Evolutionary conservation across 148 eudicot species (phyloP).

Genomic region (Heliosperma pusillum): DNA sequence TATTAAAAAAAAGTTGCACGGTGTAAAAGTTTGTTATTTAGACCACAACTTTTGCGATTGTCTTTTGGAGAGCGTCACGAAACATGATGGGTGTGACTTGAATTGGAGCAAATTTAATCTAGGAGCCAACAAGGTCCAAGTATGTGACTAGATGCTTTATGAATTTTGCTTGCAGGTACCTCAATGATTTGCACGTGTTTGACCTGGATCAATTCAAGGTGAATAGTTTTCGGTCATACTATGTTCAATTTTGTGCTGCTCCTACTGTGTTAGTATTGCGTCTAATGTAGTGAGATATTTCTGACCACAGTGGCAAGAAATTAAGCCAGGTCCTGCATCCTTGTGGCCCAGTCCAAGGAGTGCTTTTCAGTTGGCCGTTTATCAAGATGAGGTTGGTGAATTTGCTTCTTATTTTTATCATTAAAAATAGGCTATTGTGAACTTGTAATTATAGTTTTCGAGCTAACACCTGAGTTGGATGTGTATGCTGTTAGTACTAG

Average conservation of each 20-base stretch:
- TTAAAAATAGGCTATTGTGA: neutral
- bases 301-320: constrained; percentile 83
- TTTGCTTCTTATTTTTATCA: neutral
- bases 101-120: neutral
- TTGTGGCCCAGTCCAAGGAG: constrained; percentile 97
- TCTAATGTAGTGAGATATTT: constrained; percentile 17
- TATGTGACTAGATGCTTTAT: constrained; percentile 7
- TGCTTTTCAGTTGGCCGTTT: constrained; percentile 87
- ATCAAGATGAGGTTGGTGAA: constrained; percentile 84
- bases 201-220: constrained; percentile 98
- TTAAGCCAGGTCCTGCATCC: constrained; percentile 82
- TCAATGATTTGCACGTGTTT: constrained; percentile 85
- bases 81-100: neutral
- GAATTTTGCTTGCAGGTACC: constrained; percentile 54
- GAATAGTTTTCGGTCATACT: constrained; percentile 12
- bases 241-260: neutral
- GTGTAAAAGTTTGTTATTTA: neutral
- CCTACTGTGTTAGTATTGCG: neutral
- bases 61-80: neutral
- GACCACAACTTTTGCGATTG: neutral
- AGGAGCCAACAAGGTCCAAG: neutral
- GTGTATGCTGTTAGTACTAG: no score
- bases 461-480: neutral
- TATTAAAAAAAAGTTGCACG: neutral
- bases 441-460: neutral